Conservation (phyloP, 192 early-diverging fungal species). For the Coemansia asiatica region DNA sequence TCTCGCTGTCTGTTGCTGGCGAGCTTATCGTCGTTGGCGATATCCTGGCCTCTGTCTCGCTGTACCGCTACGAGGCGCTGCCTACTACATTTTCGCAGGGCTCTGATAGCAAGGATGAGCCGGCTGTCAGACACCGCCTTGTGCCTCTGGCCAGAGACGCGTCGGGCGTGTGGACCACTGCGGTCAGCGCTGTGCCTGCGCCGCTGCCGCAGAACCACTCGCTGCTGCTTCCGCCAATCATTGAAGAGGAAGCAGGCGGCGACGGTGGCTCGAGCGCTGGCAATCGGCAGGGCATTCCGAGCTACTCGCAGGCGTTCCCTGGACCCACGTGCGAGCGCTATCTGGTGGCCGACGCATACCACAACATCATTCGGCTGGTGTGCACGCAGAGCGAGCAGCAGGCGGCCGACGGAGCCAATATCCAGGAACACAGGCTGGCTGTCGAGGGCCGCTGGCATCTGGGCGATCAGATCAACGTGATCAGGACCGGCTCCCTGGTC, state of each 20-base stretch:
- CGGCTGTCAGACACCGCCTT: constrained; percentile 10
- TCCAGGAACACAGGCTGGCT: constrained; percentile 45
- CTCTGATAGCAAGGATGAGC: background rate
- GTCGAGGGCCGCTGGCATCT: constrained; percentile 71
- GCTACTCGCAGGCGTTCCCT: constrained; percentile 13
- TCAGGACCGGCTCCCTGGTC: constrained; percentile 77
- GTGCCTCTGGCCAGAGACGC: constrained; percentile 41
- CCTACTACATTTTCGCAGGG: constrained; percentile 2
- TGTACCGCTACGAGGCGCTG: constrained; percentile 51
- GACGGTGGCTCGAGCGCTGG: background rate
- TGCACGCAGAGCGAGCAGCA: background rate
- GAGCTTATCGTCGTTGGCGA: constrained; percentile 81
- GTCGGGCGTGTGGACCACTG: constrained; percentile 34
- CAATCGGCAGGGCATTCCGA: background rate
- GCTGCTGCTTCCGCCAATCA: constrained; percentile 7
- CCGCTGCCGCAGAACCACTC: constrained; percentile 16
- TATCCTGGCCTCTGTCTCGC: constrained; percentile 72
- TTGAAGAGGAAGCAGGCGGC: constrained; percentile 9
- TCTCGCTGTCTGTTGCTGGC: constrained; percentile 61
- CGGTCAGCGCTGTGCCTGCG: constrained; percentile 29
- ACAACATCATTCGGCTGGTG: constrained; percentile 23
- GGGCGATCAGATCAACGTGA: constrained; percentile 78
- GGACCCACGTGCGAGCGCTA: constrained; percentile 11
- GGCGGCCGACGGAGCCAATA: background rate
- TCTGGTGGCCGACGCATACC: constrained; percentile 36